phyloP scores from a whole-genome alignment of 352 stramenopile genomes.

The Aphanomyces invadans region DNA sequence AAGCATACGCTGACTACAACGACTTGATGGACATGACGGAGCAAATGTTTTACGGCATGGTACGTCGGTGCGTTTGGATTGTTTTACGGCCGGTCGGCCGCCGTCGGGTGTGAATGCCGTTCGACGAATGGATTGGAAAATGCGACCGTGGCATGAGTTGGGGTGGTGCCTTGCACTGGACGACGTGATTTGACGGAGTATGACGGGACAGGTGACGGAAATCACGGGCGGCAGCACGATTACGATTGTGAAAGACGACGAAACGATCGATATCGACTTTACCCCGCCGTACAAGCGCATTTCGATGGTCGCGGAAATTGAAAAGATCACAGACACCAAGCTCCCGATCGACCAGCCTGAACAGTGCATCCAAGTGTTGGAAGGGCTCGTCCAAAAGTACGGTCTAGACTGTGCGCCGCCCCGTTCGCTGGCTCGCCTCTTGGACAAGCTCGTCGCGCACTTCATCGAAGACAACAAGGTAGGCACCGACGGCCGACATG shows the following conservation, averaged over 20 bases:
- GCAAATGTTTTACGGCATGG: conserved; percentile 86
- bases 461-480: conserved; percentile 81
- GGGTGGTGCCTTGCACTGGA: no score
- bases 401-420: conserved; percentile 57
- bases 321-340: conserved; percentile 55
- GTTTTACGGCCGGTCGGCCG: no score
- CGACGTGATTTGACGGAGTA: no score
- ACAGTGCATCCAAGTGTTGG: conserved; percentile 48
- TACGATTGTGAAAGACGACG: conserved; percentile 86
- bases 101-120: no score
- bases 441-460: conserved; percentile 85
- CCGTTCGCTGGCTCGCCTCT: conserved; percentile 61
- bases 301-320: conserved; percentile 84
- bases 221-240: conserved; percentile 85
- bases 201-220: conserved; percentile 80
- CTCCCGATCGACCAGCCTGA: conserved; percentile 70
- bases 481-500: no score
- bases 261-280: conserved; percentile 87
- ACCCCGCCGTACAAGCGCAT: conserved; percentile 92
- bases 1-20: conserved; percentile 97
- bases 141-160: no score
- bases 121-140: no score
- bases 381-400: conserved; percentile 64
- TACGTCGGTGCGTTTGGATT: no score
- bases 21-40: conserved; percentile 97